Evolutionary conservation across 345 rosid genomes (phyloP).

Genomic region (Heritiera fomes): DNA sequence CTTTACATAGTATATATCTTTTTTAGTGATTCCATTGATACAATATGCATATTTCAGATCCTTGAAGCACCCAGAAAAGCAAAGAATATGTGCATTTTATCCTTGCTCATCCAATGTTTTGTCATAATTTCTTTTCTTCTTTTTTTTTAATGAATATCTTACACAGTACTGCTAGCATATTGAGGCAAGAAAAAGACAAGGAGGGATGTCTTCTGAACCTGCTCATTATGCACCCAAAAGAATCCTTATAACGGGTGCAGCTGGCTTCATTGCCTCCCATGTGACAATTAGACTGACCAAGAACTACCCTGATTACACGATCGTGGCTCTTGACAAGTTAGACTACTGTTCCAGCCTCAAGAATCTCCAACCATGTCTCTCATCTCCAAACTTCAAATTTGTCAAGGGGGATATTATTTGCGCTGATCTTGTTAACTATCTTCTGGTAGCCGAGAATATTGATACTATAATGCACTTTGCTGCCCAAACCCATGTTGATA

Average conservation of each 20-base stretch:
- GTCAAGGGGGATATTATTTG: constrained; percentile 60
- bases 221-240: constrained; percentile 48
- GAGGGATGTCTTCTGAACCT: constrained; percentile 27
- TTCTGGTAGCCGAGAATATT: constrained; percentile 51
- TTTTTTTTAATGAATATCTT: too few relatives aligned
- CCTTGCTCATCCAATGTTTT: constrained; percentile 10
- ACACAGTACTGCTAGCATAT: not conserved
- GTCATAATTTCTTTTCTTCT: not conserved
- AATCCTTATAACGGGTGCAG: constrained; percentile 69
- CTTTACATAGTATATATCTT: not conserved
- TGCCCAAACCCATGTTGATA: constrained; percentile 70
- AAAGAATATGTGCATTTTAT: not conserved
- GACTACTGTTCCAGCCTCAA: constrained; percentile 64
- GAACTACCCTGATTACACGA: constrained; percentile 55
- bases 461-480: constrained; percentile 71
- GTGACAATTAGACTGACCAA: constrained; percentile 47
- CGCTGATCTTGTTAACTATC: constrained; percentile 58
- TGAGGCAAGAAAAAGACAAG: constrained; percentile 8
- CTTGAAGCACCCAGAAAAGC: not conserved
- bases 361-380: constrained; percentile 45
- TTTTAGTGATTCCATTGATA: not conserved
- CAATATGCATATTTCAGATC: not conserved
- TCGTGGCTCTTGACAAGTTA: constrained; percentile 63
- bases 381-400: constrained; percentile 58
- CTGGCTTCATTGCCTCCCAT: constrained; percentile 69